Percentiles rank a stretch among this genome's conserved stretches.
Conservation (phyloP, 306 rosid species). For the Medicago ruthenica region DNA sequence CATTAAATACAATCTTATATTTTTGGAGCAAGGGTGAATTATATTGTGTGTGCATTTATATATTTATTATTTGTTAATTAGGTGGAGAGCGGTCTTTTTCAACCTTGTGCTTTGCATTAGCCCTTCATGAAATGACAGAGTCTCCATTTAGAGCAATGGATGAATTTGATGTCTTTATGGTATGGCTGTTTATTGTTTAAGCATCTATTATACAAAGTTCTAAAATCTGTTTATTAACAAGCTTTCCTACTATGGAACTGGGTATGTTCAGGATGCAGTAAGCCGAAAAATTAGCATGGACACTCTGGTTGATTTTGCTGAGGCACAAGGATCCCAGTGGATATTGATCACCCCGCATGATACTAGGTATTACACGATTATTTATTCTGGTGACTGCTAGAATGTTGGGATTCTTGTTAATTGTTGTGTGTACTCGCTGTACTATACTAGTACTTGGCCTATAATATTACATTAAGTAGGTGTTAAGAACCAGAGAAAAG, state of each 20-base stretch:
- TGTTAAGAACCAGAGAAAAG: no score
- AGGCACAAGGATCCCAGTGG: slow-evolving; percentile 94
- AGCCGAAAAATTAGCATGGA: slow-evolving; percentile 95
- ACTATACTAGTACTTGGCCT: not conserved
- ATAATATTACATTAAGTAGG: slow-evolving; percentile 20
- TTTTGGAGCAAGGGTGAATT: no score
- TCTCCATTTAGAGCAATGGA: slow-evolving; percentile 98
- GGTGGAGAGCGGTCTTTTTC: slow-evolving; percentile 98
- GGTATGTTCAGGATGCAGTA: slow-evolving; percentile 82
- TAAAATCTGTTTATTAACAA: slow-evolving; percentile 18
- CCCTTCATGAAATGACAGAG: slow-evolving; percentile 95
- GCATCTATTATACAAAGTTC: not conserved
- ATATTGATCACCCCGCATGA: slow-evolving; percentile 93
- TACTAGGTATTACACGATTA: slow-evolving; percentile 63
- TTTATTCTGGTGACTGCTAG: not conserved
- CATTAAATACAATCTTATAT: no score
- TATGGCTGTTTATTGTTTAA: slow-evolving; percentile 35
- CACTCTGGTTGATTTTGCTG: slow-evolving; percentile 82
- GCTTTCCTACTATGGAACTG: slow-evolving; percentile 14
- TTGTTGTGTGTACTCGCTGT: no score
- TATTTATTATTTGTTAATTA: slow-evolving; percentile 41
- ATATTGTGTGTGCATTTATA: not conserved
- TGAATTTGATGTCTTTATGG: slow-evolving; percentile 98
- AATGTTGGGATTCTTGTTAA: slow-evolving; percentile 18
- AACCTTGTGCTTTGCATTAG: slow-evolving; percentile 88